Base-by-base conservation (phyloP, 2,329 filamentous ascomycete species). In the Cladophialophora carrionii region DNA sequence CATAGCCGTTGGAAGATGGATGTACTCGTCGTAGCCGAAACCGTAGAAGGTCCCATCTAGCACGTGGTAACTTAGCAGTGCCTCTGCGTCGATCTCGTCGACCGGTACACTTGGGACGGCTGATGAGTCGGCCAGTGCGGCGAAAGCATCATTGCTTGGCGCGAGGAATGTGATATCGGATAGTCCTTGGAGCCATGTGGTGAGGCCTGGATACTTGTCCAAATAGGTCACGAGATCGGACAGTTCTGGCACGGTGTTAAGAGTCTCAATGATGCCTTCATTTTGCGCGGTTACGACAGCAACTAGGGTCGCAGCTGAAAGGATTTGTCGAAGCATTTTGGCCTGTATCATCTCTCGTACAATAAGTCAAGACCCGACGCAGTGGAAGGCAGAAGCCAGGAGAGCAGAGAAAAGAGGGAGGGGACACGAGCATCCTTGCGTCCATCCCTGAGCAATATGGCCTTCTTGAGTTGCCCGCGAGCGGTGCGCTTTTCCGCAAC, bases 151-250 rank as follows among this genome's bases (percentile, higher is more conserved):
- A 71, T 87, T 85, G 71, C 77, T 82, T 0, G 85, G 85, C 0
- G 85, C 85, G 9, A 88, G 78, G 52, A 87, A 75, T 6, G 87
- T 88, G 62, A 87, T 77, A 71, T 88, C 85, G 9, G 71, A 70
- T 3, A 79, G 75, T 41, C 69, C 71, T 41, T 61, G 37, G 31
- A 86, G 74, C 53, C 56, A 54, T 29, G 41, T 20, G 5, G 54
- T 57, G 22, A 65, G 61, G 12, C 57, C 61, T 2, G 65, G 61
- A 37, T 63, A 48, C 5, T 52, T 22, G 32, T 56, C 31, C 34
- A 70, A 56, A 20, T 56, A 59, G 20, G 34, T 54, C 20, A 62
- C 62, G 46, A 72, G 58, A 22, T 63, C 62, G 5, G 71, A 71
- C 8, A 72, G 57, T 29, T 70, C 58, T 12, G 59, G 14, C 7